A percentile compares a stretch with the other conserved stretches of the same genome.
These are phyloP conservation scores for Saussurea involucrata DNA, from an alignment of 129 eudicot genomes.

Conservation along the genomic window DNA sequence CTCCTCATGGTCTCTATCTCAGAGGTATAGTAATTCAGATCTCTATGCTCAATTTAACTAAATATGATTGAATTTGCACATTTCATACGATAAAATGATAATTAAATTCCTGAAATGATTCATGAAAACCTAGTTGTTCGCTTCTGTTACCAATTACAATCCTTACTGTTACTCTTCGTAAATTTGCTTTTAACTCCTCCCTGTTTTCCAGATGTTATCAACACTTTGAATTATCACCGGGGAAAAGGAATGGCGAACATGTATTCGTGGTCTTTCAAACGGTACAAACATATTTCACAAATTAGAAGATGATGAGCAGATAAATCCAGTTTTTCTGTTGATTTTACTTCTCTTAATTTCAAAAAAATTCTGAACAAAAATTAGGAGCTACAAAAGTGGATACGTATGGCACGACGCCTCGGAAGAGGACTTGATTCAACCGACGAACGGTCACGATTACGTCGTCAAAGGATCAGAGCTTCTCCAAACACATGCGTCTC, in stretches of 20 bases:
- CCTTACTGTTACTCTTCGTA: neutral
- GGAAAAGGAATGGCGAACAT: slow-evolving; percentile 51
- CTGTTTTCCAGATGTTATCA: slow-evolving; percentile 39
- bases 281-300: slow-evolving; percentile 20
- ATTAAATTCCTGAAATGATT: neutral
- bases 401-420: slow-evolving; percentile 58
- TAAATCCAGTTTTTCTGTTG: neutral
- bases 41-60: neutral
- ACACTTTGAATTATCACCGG: slow-evolving; percentile 41
- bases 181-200: neutral
- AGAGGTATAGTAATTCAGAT: slow-evolving; percentile 34
- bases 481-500: slow-evolving; percentile 10
- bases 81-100: neutral
- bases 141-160: neutral
- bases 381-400: slow-evolving; percentile 58
- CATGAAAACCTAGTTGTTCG: neutral
- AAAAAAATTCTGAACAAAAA: neutral
- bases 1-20: slow-evolving; percentile 45
- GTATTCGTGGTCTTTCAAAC: slow-evolving; percentile 64
- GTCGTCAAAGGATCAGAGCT: slow-evolving; percentile 55
- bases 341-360: neutral
- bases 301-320: neutral
- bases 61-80: neutral
- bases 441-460: slow-evolving; percentile 44
- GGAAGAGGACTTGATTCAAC: slow-evolving; percentile 41